Evolutionary conservation across 2,329 filamentous ascomycete genomes (phyloP), one percentile per base, ranked within the genome.

Genomic region (Curvularia verruculosa): DNA sequence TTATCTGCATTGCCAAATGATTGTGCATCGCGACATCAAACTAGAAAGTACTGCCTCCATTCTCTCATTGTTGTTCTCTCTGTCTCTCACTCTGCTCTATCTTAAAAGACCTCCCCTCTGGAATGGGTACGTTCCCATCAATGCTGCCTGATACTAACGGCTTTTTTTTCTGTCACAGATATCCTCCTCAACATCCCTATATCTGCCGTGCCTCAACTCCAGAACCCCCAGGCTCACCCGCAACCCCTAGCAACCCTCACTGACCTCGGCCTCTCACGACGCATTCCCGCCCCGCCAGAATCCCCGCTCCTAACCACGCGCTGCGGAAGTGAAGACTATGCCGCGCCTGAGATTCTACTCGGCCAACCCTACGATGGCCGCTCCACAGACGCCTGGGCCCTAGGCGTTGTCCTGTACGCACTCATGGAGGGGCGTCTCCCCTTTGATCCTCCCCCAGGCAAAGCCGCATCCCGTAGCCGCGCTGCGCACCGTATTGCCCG

Each of bases 21-120:
- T 99, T 72, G 94, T 98, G 52, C 95, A 99, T 75, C 87, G 95
- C 58, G 95, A 99, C 76, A 96, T 99, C 77, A 99, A 99, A 79
- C 87, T 99, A 57, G 95, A 99, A 82, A 99, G 91, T 95, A 84
- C 78, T 88, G 82, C 59, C 63, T 61, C 61, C 63, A 58, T 34
- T 49, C 66, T 59, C 58, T 65, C 45, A 29, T 29, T 34, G 3
- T 13, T 34, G 2, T 34, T 34, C 31, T n/a, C 9, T 15, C 26
- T 28, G 5, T 28, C 31, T 57, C 36, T 52, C 65, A 58, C 58
- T 65, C 44, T 57, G 49, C 55, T 46, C 43, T 53, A 40, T 53
- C 43, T 54, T 41, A 26, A 43, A 39, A n/a, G n/a, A n/a, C n/a
- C n/a, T n/a, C n/a, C n/a, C n/a, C 23, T 34, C 46, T 40, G 43